Base-by-base conservation (phyloP, 208 protist species). In the Leishmania gerbilli region DNA sequence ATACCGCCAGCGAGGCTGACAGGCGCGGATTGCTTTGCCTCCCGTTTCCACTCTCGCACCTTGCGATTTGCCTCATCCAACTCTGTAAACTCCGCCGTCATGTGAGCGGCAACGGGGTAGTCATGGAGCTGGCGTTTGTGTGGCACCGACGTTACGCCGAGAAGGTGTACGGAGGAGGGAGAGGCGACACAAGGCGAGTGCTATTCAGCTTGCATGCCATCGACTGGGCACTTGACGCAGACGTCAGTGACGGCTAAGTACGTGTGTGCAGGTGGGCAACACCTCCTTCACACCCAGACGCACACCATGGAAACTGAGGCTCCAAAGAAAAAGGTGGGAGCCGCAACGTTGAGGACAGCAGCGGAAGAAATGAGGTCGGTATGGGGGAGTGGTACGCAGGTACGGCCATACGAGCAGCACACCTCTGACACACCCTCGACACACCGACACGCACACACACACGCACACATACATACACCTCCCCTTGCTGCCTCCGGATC, bases 1-100 rank as follows among this genome's bases (percentile, higher is more conserved):
- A 92, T 53, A 17, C 79, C 84, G 21, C 74, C 68, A 27, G 82
- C 79, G 62, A 85, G 82, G 42, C 65, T 31, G 21, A 88, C 79
- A 11, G 76, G 74, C 0, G 78, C 55, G 2, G 79, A 84, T 58
- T 89, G 80, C 76, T 77, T 71, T 1, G 80, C 87, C 69, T 87
- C 84, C 21, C 78, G 67, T 64, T 88, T 90, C 90, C 90, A 93
- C 72, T 85, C 78, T 27, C 47, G 58, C 31, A 89, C 80, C 81
- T 91, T 93, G 15, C 76, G 65, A 69, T 85, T 81, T 45, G 88
- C 86, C 79, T 84, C 79, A 19, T 82, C 64, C 64, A 88, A 27
- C 40, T 84, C 79, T 19, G 51, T 34, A n/a, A 86, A 85, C 64
- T 74, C 45, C 1, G 64, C n/a, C 5, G 11, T 74, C 67, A 72